phyloP scores from a whole-genome alignment of 257 asterid genomes.

The Gardenia jasminoides region DNA sequence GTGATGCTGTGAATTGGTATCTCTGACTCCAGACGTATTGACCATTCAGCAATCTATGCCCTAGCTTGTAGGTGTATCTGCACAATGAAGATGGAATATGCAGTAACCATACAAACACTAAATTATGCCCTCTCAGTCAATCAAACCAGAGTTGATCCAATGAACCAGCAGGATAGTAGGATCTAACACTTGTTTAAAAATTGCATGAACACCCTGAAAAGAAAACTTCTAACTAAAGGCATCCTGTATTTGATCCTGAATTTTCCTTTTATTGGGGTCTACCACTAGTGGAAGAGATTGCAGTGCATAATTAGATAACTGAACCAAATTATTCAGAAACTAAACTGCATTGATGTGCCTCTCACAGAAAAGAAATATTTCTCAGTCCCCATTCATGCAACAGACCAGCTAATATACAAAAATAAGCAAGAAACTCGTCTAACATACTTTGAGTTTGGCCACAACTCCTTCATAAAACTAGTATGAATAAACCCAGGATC shows the following conservation, averaged over 20 bases:
- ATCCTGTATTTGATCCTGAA: too few relatives aligned
- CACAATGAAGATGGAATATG: constrained; percentile 15
- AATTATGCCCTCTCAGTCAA: neutral
- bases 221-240: neutral
- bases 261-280: too few relatives aligned
- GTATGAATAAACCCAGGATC: constrained; percentile 69
- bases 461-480: constrained; percentile 47
- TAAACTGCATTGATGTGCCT: too few relatives aligned
- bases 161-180: neutral
- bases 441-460: constrained; percentile 53
- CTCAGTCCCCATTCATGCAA: neutral
- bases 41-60: constrained; percentile 66
- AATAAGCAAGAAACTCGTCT: neutral
- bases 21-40: constrained; percentile 58
- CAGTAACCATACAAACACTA: neutral
- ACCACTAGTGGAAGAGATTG: too few relatives aligned
- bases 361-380: neutral
- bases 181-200: neutral
- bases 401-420: neutral
- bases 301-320: too few relatives aligned
- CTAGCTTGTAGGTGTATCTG: constrained; percentile 90
- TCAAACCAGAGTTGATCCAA: neutral
- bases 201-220: neutral
- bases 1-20: constrained; percentile 78
- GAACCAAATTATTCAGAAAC: too few relatives aligned